A percentile compares a stretch with the other conserved stretches of the same genome.
Conservation (phyloP, 352 stramenopile species). For the Phytophthora sansomeana region DNA sequence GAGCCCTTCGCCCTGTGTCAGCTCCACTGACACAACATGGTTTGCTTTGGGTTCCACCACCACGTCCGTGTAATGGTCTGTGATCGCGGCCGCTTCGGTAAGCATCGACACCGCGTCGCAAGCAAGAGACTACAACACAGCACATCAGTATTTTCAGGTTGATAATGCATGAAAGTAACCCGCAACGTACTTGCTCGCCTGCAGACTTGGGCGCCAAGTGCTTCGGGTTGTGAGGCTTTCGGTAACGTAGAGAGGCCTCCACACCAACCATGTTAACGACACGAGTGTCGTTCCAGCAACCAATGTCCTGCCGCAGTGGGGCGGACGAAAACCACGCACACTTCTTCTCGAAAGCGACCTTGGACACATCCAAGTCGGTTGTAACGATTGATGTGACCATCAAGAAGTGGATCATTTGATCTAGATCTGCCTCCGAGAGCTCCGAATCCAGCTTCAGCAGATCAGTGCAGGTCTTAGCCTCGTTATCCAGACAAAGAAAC, state of each 20-base stretch:
- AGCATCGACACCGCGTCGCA: conserved; percentile 49
- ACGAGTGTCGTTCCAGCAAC: conserved; percentile 56
- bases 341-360: conserved; percentile 56
- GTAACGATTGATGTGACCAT: conserved; percentile 68
- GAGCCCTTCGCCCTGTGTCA: conserved; percentile 49
- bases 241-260: conserved; percentile 47
- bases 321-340: conserved; percentile 55
- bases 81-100: conserved; percentile 27
- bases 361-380: conserved; percentile 53
- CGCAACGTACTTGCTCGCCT: conserved; percentile 27
- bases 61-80: conserved; percentile 40
- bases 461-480: conserved; percentile 55
- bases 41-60: conserved; percentile 47
- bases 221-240: conserved; percentile 55
- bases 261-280: conserved; percentile 67
- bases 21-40: conserved; percentile 60
- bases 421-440: conserved; percentile 48
- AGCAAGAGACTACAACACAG: conserved; percentile 18
- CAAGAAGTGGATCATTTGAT: conserved; percentile 69
- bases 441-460: conserved; percentile 40
- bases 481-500: conserved; percentile 69
- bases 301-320: conserved; percentile 52
- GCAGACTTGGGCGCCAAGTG: conserved; percentile 32
- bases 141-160: neutral
- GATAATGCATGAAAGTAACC: neutral